These are phyloP conservation scores for Amylostereum areolatum DNA, from an alignment of 1,284 basidiomycete species.

Conservation along the genomic window DNA sequence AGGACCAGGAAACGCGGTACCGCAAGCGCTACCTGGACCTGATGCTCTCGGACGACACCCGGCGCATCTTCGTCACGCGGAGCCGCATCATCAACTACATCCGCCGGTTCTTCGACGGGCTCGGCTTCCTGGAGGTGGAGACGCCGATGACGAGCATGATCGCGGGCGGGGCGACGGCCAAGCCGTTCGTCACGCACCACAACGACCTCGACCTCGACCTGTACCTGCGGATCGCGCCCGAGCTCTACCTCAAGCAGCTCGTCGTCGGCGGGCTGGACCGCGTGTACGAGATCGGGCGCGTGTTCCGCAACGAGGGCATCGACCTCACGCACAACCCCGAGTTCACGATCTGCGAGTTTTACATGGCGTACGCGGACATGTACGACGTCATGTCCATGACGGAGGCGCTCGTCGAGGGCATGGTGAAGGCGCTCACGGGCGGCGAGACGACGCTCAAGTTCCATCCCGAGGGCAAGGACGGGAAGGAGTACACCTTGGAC, in stretches of 20 bases:
- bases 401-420: constrained; percentile 84
- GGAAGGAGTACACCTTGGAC: constrained; percentile 75
- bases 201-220: constrained; percentile 97
- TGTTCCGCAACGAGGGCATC: constrained; percentile 98
- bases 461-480: constrained; percentile 93
- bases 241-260: constrained; percentile 97
- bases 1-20: constrained; percentile 96
- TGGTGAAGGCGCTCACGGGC: constrained; percentile 85
- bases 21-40: constrained; percentile 99
- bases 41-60: constrained; percentile 90
- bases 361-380: constrained; percentile 99
- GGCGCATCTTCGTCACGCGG: constrained; percentile 89
- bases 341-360: constrained; percentile 99
- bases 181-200: constrained; percentile 98
- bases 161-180: constrained; percentile 96
- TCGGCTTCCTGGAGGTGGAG: constrained; percentile 98
- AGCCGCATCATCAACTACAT: constrained; percentile 88
- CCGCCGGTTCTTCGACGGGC: constrained; percentile 84
- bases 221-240: constrained; percentile 97
- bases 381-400: constrained; percentile 99
- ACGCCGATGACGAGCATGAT: constrained; percentile 98
- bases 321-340: constrained; percentile 98
- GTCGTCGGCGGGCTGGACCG: constrained; percentile 96
- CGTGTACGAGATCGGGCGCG: constrained; percentile 97
- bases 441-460: constrained; percentile 81